phyloP scores from a whole-genome alignment of 352 stramenopile genomes.

The Nothophytophthora sp. region DNA sequence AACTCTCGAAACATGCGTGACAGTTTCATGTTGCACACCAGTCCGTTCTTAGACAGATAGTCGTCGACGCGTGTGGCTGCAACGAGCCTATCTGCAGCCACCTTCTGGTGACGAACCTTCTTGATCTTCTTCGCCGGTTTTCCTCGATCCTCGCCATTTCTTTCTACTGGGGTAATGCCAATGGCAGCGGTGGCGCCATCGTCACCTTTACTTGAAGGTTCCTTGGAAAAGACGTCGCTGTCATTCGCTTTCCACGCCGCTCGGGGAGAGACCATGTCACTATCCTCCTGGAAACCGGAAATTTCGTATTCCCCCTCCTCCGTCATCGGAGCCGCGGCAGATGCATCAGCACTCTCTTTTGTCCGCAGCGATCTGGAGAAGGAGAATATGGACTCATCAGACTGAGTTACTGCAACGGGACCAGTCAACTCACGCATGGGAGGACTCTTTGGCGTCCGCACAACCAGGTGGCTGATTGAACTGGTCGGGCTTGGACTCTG shows the following conservation, averaged over 20 bases:
- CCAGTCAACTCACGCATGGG: neutral
- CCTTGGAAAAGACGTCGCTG: too few species aligned
- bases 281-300: too few species aligned
- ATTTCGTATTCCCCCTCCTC: too few species aligned
- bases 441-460: slow-evolving; percentile 18
- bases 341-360: neutral
- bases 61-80: neutral
- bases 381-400: neutral
- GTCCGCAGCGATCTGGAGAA: neutral
- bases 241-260: too few species aligned
- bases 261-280: too few species aligned
- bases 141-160: neutral
- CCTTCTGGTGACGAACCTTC: neutral
- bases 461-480: slow-evolving; percentile 12
- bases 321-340: neutral
- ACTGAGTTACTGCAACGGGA: neutral
- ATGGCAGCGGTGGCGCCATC: too few species aligned
- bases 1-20: slow-evolving; percentile 40
- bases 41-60: slow-evolving; percentile 17
- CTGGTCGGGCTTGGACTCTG: slow-evolving; percentile 12
- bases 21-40: slow-evolving; percentile 43
- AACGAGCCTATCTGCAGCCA: neutral
- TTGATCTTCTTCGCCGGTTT: too few species aligned
- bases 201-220: too few species aligned
- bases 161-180: slow-evolving; percentile 5